Evolutionary conservation across 768 basidiomycete species (phyloP).

Genomic region (Pisolithus tinctorius): DNA sequence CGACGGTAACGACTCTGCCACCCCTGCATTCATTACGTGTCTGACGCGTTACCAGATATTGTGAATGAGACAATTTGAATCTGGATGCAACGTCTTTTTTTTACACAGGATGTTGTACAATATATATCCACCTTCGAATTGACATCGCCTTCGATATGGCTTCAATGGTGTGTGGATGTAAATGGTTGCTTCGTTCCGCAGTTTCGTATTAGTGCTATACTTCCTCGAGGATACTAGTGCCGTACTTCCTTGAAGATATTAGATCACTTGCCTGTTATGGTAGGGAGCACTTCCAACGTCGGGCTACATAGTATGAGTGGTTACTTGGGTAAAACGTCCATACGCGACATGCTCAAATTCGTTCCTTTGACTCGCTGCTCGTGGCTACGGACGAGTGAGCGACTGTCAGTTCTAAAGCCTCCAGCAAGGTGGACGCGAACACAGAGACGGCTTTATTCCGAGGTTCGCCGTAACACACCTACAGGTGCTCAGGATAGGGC

Average conservation of each 20-base stretch:
- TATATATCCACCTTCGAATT: too few relatives aligned
- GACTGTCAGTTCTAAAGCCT: not conserved
- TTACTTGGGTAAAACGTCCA: not conserved
- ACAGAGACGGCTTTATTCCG: conserved; percentile 12
- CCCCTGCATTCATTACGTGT: not conserved
- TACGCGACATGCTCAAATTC: not conserved
- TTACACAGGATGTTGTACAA: too few relatives aligned
- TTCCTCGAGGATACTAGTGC: too few relatives aligned
- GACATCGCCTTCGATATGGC: too few relatives aligned
- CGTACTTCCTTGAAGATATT: too few relatives aligned
- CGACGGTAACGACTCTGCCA: conserved; percentile 45
- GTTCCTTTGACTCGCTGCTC: not conserved
- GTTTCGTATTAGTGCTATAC: too few relatives aligned
- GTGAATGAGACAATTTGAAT: conserved; percentile 8
- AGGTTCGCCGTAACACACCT: conserved; percentile 12
- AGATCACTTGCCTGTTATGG: too few relatives aligned
- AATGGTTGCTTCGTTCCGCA: too few relatives aligned
- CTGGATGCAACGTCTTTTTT: too few relatives aligned
- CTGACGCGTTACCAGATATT: conserved; percentile 12
- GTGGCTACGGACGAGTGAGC: not conserved
- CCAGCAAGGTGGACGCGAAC: not conserved
- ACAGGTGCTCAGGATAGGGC: conserved; percentile 28
- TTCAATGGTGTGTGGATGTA: too few relatives aligned
- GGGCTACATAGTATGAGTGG: too few relatives aligned
- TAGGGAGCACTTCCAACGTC: too few relatives aligned